phyloP scores from a whole-genome alignment of 495 filamentous ascomycete species.

The Rusavskia elegans region DNA sequence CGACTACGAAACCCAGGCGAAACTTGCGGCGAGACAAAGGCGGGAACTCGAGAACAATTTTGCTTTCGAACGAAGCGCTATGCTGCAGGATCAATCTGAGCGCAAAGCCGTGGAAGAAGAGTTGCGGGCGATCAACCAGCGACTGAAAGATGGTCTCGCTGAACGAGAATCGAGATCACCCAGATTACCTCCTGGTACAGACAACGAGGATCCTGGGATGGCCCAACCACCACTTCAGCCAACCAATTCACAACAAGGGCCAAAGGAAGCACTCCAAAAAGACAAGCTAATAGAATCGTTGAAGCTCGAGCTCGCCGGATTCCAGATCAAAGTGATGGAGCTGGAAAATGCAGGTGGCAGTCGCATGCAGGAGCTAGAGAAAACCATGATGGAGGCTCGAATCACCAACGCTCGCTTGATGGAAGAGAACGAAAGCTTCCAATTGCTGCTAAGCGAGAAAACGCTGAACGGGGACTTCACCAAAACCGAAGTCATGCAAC shows the following conservation, averaged over 20 bases:
- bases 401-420: constrained; percentile 90
- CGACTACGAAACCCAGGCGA: constrained; percentile 59
- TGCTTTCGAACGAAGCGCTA: constrained; percentile 72
- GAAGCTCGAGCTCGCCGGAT: constrained; percentile 79
- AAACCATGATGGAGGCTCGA: constrained; percentile 69
- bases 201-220: constrained; percentile 62
- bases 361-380: constrained; percentile 72
- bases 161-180: constrained; percentile 49
- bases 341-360: constrained; percentile 83
- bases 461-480: constrained; percentile 88
- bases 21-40: constrained; percentile 60
- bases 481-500: constrained; percentile 65
- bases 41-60: constrained; percentile 81
- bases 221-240: constrained; percentile 69
- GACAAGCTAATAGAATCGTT: constrained; percentile 90
- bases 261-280: constrained; percentile 79
- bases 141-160: constrained; percentile 72
- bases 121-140: constrained; percentile 72
- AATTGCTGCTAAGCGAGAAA: constrained; percentile 80
- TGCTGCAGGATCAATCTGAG: constrained; percentile 84
- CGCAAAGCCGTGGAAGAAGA: constrained; percentile 71
- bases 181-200: constrained; percentile 26
- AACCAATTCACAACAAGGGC: constrained; percentile 70
- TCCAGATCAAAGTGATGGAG: constrained; percentile 89
- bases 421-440: constrained; percentile 98